phyloP scores from a whole-genome alignment of 2,329 filamentous ascomycete species.

The Trichoderma brevicompactum region DNA sequence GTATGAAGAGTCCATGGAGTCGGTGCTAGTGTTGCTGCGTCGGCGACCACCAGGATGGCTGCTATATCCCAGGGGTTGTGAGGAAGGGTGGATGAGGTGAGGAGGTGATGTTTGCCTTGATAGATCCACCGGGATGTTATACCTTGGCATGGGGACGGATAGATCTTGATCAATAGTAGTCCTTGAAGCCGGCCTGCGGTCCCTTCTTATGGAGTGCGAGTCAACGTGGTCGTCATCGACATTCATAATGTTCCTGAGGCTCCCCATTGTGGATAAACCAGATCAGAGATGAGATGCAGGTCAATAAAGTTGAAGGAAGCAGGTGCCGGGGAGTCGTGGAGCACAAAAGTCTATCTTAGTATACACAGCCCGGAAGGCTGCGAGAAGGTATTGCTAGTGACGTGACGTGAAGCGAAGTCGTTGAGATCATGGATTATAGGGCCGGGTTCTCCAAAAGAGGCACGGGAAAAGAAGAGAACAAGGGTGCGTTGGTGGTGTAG shows the following conservation, averaged over 20 bases:
- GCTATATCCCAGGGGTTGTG: slow-evolving; percentile 38
- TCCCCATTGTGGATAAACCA: slow-evolving; percentile 53
- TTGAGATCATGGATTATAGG: slow-evolving; percentile 41
- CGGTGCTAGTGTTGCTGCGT: slow-evolving; percentile 53
- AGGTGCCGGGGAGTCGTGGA: slow-evolving; percentile 35
- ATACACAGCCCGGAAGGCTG: slow-evolving; percentile 51
- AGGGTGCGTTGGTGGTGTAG: slow-evolving; percentile 34
- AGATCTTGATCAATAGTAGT: slow-evolving; percentile 39
- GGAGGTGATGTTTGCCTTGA: slow-evolving; percentile 43
- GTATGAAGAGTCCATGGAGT: slow-evolving; percentile 53
- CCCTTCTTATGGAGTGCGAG: slow-evolving; percentile 52
- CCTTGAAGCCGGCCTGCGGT: slow-evolving; percentile 47
- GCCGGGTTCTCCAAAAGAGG: slow-evolving; percentile 37
- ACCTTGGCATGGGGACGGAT: slow-evolving; percentile 45
- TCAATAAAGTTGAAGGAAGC: slow-evolving; percentile 43
- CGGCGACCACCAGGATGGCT: slow-evolving; percentile 39
- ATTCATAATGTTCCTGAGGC: slow-evolving; percentile 62
- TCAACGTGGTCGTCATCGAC: slow-evolving; percentile 54
- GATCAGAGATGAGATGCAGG: slow-evolving; percentile 32
- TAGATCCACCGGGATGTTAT: slow-evolving; percentile 46
- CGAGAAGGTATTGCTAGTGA: slow-evolving; percentile 38
- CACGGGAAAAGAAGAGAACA: slow-evolving; percentile 26
- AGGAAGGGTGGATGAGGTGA: slow-evolving; percentile 37
- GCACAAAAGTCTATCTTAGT: slow-evolving; percentile 48
- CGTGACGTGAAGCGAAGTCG: slow-evolving; percentile 30